A percentile compares a stretch with the other conserved stretches of the same genome.
Evolutionary conservation across 257 asterid species (phyloP).

Genomic region (Linderniella brevidens): DNA sequence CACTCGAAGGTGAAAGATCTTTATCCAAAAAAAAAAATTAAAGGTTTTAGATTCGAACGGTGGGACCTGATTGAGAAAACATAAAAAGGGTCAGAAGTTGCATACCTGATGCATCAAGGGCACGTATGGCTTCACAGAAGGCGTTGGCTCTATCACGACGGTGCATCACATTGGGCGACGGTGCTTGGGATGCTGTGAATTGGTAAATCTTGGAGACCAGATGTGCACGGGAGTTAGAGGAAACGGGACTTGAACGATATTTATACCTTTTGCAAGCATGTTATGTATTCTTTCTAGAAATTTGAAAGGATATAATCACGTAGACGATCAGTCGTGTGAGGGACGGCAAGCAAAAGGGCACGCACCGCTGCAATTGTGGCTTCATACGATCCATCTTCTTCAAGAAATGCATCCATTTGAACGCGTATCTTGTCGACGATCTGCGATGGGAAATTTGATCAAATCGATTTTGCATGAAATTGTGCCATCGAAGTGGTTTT

Average conservation of each 20-base stretch:
- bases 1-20: slow-evolving; percentile 70
- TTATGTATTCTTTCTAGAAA: no score
- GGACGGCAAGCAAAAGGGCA: slow-evolving; percentile 77
- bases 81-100: slow-evolving; percentile 10
- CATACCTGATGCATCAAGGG: slow-evolving; percentile 95
- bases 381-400: slow-evolving; percentile 97
- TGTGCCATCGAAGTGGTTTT: background rate
- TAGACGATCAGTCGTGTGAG: slow-evolving; percentile 70
- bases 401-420: slow-evolving; percentile 99
- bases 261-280: background rate
- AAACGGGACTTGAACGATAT: background rate
- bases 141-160: slow-evolving; percentile 80
- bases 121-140: slow-evolving; percentile 93
- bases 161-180: slow-evolving; percentile 51
- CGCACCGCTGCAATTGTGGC: slow-evolving; percentile 88
- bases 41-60: background rate
- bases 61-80: background rate
- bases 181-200: slow-evolving; percentile 46
- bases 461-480: slow-evolving; percentile 4
- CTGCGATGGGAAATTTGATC: slow-evolving; percentile 22
- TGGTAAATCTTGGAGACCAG: slow-evolving; percentile 84
- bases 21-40: slow-evolving; percentile 9
- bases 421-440: slow-evolving; percentile 93
- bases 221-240: slow-evolving; percentile 49
- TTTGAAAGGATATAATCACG: slow-evolving; percentile 84